phyloP scores from a whole-genome alignment of 2,329 filamentous ascomycete species.

The Arthrinium puccinioides region DNA sequence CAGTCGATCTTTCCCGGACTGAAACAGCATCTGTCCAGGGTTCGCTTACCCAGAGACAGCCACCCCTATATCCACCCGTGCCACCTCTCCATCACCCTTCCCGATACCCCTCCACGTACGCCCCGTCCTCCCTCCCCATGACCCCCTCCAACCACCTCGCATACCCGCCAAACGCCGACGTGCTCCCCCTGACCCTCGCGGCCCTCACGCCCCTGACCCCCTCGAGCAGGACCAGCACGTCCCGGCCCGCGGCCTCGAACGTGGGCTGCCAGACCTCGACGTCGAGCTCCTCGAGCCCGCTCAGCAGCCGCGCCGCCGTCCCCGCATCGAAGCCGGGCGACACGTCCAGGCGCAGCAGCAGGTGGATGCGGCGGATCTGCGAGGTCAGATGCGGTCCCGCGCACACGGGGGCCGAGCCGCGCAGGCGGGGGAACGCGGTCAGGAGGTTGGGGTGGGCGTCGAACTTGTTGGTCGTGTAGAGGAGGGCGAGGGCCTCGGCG shows the following conservation, averaged over 20 bases:
- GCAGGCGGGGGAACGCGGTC: slow-evolving; percentile 32
- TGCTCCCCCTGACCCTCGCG: slow-evolving; percentile 26
- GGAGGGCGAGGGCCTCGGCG: slow-evolving; percentile 30
- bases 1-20: too few relatives aligned
- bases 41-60: too few relatives aligned
- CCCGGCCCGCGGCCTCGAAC: slow-evolving; percentile 29
- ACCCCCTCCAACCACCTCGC: too few relatives aligned
- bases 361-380: slow-evolving; percentile 30
- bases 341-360: slow-evolving; percentile 33
- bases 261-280: slow-evolving; percentile 30
- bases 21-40: too few relatives aligned
- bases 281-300: slow-evolving; percentile 29
- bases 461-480: slow-evolving; percentile 38
- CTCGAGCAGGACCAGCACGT: slow-evolving; percentile 31
- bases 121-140: too few relatives aligned
- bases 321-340: slow-evolving; percentile 24
- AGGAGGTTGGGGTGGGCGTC: slow-evolving; percentile 32
- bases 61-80: too few relatives aligned
- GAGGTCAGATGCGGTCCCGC: slow-evolving; percentile 15
- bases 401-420: slow-evolving; percentile 19
- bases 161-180: too few relatives aligned
- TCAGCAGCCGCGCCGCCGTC: slow-evolving; percentile 25
- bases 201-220: slow-evolving; percentile 30
- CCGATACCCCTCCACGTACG: too few relatives aligned
- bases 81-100: too few relatives aligned